Evolutionary conservation across 1,284 basidiomycete species (phyloP), one percentile per base, ranked within the genome.

Genomic region (Cutaneotrichosporon arboriforme): DNA sequence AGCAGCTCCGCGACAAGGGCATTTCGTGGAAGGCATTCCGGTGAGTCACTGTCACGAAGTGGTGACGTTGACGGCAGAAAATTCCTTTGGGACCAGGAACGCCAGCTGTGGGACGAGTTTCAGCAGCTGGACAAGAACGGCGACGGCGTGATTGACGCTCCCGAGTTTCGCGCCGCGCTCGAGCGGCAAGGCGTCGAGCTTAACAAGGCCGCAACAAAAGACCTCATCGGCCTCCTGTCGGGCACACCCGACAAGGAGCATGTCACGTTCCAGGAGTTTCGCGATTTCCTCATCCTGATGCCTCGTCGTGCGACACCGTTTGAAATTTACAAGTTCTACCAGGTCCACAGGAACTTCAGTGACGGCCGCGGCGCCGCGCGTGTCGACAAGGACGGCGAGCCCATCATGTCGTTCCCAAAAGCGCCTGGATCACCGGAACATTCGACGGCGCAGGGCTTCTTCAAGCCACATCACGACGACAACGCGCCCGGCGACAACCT

Each of bases 41-140:
- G 75, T 70, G 55, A 49, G 67, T 64, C 15, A 34, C 21, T 2
- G 14, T 18, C 34, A n/a, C 10, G 7, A 3, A 15, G 7, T 23
- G 40, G 12, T 26, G 23, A 8, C 21, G 22, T 33, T 46, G 23
- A 38, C 46, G 13, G 40, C 44, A 54, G 55, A 18, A 55, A 53
- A 49, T 68, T 70, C 58, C 56, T 66, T 51, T 69, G 63, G 69
- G 70, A 70, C 46, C 61, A 73, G 55, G 74, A 76, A 54, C 59
- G 66, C 85, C 88, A 93, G 73, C 78, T 93, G 42, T 93, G 91
- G 90, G 79, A 82, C 51, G 84, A 90, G 55, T 93, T 94, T 72
- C 88, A 91, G 65, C 82, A 90, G 61, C 80, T 93, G 36, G 90
- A 93, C 75, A 77, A 88, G 54, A 90, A 93, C 66, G 81, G 84